Evolutionary conservation across 1,284 basidiomycete species (phyloP).

Genomic region (Papiliotrema laurentii): DNA sequence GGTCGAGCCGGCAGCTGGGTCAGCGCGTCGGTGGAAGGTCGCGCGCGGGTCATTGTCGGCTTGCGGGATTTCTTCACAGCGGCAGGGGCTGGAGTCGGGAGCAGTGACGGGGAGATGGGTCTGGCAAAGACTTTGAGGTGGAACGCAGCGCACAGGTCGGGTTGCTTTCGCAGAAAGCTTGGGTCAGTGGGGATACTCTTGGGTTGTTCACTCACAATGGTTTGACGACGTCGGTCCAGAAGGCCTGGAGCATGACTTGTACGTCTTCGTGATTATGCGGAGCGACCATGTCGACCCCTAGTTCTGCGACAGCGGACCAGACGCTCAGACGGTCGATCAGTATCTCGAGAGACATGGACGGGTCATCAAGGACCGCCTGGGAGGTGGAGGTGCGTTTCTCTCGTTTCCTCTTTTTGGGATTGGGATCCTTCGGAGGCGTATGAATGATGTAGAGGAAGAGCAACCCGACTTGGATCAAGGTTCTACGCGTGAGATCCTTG

Average conservation of each 20-base stretch:
- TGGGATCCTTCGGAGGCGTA: not conserved
- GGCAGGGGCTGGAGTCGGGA: constrained; percentile 13
- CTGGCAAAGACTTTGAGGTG: constrained; percentile 39
- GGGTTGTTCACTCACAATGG: constrained; percentile 21
- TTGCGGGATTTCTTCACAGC: constrained; percentile 33
- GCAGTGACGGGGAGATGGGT: constrained; percentile 20
- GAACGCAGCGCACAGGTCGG: constrained; percentile 23
- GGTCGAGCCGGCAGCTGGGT: not conserved
- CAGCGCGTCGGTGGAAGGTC: constrained; percentile 14
- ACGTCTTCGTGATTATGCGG: constrained; percentile 5
- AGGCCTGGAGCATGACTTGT: constrained; percentile 12
- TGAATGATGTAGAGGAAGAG: constrained; percentile 22
- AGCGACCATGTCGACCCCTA: constrained; percentile 18
- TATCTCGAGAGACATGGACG: constrained; percentile 24
- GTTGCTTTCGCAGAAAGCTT: constrained; percentile 24
- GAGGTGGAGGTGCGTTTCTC: constrained; percentile 8
- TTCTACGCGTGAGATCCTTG: constrained; percentile 17
- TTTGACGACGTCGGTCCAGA: constrained; percentile 28
- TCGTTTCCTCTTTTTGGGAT: constrained; percentile 11
- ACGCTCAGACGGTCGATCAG: constrained; percentile 39
- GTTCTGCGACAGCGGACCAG: constrained; percentile 40
- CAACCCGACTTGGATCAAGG: constrained; percentile 34
- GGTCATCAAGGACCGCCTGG: constrained; percentile 18
- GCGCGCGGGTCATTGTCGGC: constrained; percentile 28
- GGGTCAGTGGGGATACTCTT: not conserved